phyloP scores from a whole-genome alignment of 176 grass and related monocot genomes.

The Themeda triandra region DNA sequence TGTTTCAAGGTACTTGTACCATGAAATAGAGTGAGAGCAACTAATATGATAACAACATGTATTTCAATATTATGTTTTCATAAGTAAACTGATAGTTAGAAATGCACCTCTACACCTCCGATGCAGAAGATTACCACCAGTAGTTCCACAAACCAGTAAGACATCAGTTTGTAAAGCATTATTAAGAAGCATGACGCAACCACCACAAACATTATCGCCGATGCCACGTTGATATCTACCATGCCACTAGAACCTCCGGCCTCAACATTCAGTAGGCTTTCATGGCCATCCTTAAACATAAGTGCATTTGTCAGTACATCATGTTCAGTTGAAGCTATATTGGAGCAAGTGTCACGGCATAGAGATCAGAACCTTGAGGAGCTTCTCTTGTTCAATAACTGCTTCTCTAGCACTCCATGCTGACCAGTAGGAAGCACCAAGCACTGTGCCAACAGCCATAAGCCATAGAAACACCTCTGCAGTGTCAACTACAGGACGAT shows the following conservation, averaged over 20 bases:
- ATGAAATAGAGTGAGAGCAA: background rate
- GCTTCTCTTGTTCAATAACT: constrained; percentile 73
- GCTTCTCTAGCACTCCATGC: constrained; percentile 87
- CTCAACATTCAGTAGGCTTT: constrained; percentile 56
- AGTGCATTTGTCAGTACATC: constrained; percentile 21
- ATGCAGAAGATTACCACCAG: constrained; percentile 95
- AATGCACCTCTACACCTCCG: constrained; percentile 81
- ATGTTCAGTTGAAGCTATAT: constrained; percentile 15
- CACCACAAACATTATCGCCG: constrained; percentile 92
- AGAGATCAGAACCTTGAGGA: constrained; percentile 69
- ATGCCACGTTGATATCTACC: constrained; percentile 72
- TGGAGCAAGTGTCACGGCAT: constrained; percentile 5
- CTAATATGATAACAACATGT: background rate
- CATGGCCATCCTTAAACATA: constrained; percentile 73
- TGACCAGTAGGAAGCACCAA: constrained; percentile 96
- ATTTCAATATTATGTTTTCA: background rate
- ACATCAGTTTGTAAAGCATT: constrained; percentile 93
- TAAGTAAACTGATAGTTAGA: constrained; percentile 12
- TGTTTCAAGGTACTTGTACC: background rate
- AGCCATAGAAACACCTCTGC: constrained; percentile 98
- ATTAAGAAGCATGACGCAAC: constrained; percentile 91
- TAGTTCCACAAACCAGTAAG: constrained; percentile 83
- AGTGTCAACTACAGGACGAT: constrained; percentile 81
- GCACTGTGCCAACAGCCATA: constrained; percentile 93
- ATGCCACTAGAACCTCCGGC: constrained; percentile 62